Evolutionary conservation across 495 filamentous ascomycete species (phyloP).

Genomic region (Lasiosphaeria miniovina): DNA sequence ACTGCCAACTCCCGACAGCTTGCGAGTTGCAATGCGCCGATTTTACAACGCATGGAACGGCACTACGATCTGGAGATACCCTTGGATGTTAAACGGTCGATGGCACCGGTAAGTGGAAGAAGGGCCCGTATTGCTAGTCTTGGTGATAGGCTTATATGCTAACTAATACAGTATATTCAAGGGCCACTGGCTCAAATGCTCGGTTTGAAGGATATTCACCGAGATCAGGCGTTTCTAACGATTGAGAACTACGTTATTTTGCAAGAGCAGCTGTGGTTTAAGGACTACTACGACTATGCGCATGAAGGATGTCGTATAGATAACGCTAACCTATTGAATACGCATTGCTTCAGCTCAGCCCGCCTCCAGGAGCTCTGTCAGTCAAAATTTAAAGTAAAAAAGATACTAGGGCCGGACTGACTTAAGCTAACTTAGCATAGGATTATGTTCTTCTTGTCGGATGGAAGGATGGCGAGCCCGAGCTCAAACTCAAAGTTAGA

Average conservation of each 20-base stretch:
- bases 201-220: slow-evolving; percentile 5
- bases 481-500: slow-evolving; percentile 4
- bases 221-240: slow-evolving; percentile 9
- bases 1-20: slow-evolving; percentile 1
- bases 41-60: slow-evolving; percentile 9
- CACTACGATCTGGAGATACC: slow-evolving; percentile 10
- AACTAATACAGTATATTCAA: slow-evolving; percentile 12
- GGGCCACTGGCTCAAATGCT: slow-evolving; percentile 7
- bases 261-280: slow-evolving; percentile 12
- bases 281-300: slow-evolving; percentile 11
- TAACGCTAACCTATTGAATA: slow-evolving; percentile 14
- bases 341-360: slow-evolving; percentile 9
- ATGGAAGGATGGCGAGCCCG: neutral
- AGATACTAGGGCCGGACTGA: neutral
- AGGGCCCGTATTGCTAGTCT: neutral
- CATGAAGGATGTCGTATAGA: slow-evolving; percentile 9
- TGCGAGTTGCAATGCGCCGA: slow-evolving; percentile 4
- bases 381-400: slow-evolving; percentile 3
- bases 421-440: slow-evolving; percentile 5
- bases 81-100: slow-evolving; percentile 10
- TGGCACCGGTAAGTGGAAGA: slow-evolving; percentile 9
- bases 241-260: slow-evolving; percentile 13
- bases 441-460: slow-evolving; percentile 1
- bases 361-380: slow-evolving; percentile 11
- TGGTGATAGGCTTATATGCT: slow-evolving; percentile 4